Evolutionary conservation across 208 protist genomes (phyloP).

Genomic region (Trypanosoma cruzi): DNA sequence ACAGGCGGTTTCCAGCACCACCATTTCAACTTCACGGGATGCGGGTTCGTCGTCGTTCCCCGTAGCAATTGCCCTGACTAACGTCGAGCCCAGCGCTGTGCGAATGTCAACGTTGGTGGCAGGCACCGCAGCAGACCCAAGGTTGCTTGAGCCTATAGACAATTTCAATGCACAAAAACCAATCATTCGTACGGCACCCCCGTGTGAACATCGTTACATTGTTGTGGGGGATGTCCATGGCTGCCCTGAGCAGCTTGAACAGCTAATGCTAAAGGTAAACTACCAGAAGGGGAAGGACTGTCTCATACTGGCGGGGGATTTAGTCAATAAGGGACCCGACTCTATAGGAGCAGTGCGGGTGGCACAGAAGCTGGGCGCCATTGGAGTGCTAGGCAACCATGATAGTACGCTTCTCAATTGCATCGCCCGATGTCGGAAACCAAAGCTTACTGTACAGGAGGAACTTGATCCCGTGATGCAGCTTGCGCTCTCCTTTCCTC

Average conservation of each 20-base stretch:
- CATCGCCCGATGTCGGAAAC: constrained; percentile 39
- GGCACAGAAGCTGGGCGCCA: constrained; percentile 62
- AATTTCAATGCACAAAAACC: constrained; percentile 59
- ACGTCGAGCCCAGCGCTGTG: constrained; percentile 15
- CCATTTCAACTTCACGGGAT: constrained; percentile 18
- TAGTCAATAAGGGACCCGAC: constrained; percentile 91
- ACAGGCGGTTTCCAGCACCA: constrained; percentile 1
- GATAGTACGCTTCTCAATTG: constrained; percentile 86
- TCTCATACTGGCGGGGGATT: constrained; percentile 86
- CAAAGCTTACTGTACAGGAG: constrained; percentile 42
- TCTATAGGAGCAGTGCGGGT: constrained; percentile 74
- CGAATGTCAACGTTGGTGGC: constrained; percentile 13
- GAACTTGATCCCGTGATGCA: constrained; percentile 79
- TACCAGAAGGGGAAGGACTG: constrained; percentile 73
- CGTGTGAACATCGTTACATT: constrained; percentile 64
- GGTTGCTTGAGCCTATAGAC: constrained; percentile 56
- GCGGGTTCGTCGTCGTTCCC: constrained; percentile 12
- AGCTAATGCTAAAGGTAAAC: constrained; percentile 78
- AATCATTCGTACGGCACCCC: constrained; percentile 65
- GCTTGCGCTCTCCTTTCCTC: constrained; percentile 67
- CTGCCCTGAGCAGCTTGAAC: constrained; percentile 79
- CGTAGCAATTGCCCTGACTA: constrained; percentile 10
- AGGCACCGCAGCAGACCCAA: constrained; percentile 40
- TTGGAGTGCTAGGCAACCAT: constrained; percentile 90
- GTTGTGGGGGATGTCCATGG: constrained; percentile 93